Base-by-base conservation (phyloP, 1,139 yeast species). In the Chernovozyma sophiae-reginae region DNA sequence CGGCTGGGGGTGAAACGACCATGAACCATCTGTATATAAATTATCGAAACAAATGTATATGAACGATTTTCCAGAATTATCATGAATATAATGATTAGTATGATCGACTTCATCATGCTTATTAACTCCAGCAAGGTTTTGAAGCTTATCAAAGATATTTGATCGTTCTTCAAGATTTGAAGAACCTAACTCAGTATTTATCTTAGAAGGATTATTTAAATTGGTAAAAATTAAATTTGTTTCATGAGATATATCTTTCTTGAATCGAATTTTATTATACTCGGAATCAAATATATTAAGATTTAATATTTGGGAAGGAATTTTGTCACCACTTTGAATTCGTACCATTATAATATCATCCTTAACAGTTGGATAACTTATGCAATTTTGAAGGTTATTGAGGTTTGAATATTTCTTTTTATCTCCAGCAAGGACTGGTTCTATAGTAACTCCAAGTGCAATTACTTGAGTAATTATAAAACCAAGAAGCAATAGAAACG, bases 1-100 rank as follows among this genome's bases (percentile, higher is more conserved):
- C 3, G 48, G 31, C 25, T 44, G 41, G 4, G 72, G 68, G 16
- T 52, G 48, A 46, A 67, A 70, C 17, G 72, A 59, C 74, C 74
- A 70, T 12, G 71, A 64, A 44, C 62, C 62, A 46, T 70, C 76
- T 35, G 50, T 50, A 48, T 61, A 69, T 25, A 68, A 40, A 44
- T 70, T 70, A 48, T 70, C 74, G 47, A 69, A 68, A 46, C 76
- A 70, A 20, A 70, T 53, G 43, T 65, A 58, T 16, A 69, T 56
- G 28, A 55, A 47, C 3, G 66, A 60, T 35, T 55, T 55, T 6
- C 62, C 68, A 24, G 49, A 44, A 35, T 51, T 49, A 29, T 53
- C 48, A 30, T 51, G 46, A 37, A 60, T 42, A 6, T 54, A 37
- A 7, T 18, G 20, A 15, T 28, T 19, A 5, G 7, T n/a, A 15